phyloP scores from a whole-genome alignment of 352 stramenopile species.

The Phytopythium sindhum region DNA sequence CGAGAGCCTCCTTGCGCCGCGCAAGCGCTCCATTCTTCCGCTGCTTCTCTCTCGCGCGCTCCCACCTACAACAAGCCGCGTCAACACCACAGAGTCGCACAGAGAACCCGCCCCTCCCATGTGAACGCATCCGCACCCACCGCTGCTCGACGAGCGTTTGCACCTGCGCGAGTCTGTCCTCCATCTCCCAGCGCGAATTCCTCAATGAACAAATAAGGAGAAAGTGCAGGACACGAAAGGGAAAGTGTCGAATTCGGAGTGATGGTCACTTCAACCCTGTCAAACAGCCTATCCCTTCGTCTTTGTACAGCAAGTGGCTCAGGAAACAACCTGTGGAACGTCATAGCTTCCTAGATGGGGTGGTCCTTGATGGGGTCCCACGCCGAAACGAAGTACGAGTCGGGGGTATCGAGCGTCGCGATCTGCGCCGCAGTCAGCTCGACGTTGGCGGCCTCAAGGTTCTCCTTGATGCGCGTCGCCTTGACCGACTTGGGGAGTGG shows the following conservation, averaged over 20 bases:
- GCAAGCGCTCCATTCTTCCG: neutral
- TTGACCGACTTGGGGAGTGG: constrained; percentile 63
- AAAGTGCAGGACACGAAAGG: neutral
- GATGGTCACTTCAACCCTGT: neutral
- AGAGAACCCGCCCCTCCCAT: neutral
- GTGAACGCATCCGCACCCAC: neutral
- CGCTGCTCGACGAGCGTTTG: constrained; percentile 1
- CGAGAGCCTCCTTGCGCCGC: neutral
- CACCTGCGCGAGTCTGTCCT: neutral
- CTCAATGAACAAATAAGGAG: neutral
- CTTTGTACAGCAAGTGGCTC: neutral
- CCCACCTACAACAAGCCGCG: neutral
- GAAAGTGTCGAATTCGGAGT: neutral
- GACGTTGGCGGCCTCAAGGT: constrained; percentile 42
- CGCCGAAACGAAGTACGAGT: constrained; percentile 36
- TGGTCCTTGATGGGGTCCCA: constrained; percentile 55
- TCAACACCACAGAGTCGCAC: neutral
- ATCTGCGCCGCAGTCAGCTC: constrained; percentile 29
- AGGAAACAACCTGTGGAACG: neutral
- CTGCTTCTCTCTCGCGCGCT: neutral
- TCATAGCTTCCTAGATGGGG: constrained; percentile 14
- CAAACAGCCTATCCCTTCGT: neutral
- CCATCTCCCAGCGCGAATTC: neutral
- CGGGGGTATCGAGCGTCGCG: constrained; percentile 28
- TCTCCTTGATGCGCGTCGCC: constrained; percentile 35